Percentiles rank a stretch among this genome's conserved stretches.
Evolutionary conservation across 805 yeast genomes (phyloP).

Genomic region (Barnettozyma siamensis): DNA sequence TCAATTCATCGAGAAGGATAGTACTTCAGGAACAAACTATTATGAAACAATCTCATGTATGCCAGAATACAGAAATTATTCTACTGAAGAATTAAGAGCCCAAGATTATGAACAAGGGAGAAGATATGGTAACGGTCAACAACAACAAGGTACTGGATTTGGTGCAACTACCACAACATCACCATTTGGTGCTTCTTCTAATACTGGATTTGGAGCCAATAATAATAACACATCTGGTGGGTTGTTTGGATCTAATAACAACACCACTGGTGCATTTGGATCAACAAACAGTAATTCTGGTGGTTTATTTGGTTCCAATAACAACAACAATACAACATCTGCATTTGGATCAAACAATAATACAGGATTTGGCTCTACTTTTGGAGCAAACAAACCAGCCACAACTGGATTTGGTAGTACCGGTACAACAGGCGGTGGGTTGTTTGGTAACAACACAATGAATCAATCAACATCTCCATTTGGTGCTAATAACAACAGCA

Average conservation of each 20-base stretch:
- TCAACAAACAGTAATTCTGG: conserved; percentile 13
- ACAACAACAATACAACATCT: conserved; percentile 16
- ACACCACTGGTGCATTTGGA: conserved; percentile 27
- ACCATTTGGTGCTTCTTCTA: too few relatives aligned
- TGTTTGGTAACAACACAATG: conserved; percentile 17
- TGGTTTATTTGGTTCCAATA: conserved; percentile 28
- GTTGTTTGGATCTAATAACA: conserved; percentile 28
- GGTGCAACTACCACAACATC: conserved; percentile 28
- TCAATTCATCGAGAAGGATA: conserved; percentile 68
- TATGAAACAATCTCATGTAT: conserved; percentile 77
- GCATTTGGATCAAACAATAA: conserved; percentile 22
- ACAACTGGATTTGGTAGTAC: conserved; percentile 27
- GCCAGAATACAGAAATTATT: conserved; percentile 82
- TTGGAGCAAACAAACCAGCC: conserved; percentile 25
- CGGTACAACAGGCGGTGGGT: conserved; percentile 24
- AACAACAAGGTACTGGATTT: conserved; percentile 16
- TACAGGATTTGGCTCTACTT: conserved; percentile 24
- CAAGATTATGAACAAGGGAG: conserved; percentile 81
- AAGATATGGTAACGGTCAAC: conserved; percentile 44
- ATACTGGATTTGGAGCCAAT: conserved; percentile 28
- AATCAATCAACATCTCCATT: conserved; percentile 24
- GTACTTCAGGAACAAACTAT: conserved; percentile 46
- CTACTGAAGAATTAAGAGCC: conserved; percentile 82
- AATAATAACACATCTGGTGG: conserved; percentile 22
- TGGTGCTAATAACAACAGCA: conserved; percentile 22